Evolutionary conservation across 306 rosid species (phyloP).

Genomic region (Vigna reflexopilosa): DNA sequence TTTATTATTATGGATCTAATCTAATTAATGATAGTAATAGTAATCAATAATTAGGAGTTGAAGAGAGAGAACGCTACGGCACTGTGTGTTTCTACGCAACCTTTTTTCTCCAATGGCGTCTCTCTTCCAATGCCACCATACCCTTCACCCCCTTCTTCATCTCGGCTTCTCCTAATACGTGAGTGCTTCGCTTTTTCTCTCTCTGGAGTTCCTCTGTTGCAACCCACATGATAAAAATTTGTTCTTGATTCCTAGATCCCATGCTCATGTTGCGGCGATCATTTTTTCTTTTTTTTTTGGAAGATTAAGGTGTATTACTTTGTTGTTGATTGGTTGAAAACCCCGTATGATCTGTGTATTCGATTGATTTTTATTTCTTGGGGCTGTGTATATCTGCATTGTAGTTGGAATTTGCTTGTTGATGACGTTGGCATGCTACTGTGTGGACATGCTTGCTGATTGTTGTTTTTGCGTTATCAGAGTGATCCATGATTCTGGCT

Average conservation of each 20-base stretch:
- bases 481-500: constrained; percentile 39
- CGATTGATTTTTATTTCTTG: constrained; percentile 37
- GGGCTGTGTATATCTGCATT: constrained; percentile 47
- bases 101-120: constrained; percentile 42
- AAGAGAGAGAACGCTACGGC: constrained; percentile 55
- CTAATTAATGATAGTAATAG: neutral
- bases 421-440: constrained; percentile 32
- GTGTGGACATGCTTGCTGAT: neutral
- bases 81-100: constrained; percentile 58
- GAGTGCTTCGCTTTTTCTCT: constrained; percentile 38
- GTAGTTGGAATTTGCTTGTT: constrained; percentile 38
- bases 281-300: neutral
- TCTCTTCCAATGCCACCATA: constrained; percentile 38
- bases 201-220: constrained; percentile 30
- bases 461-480: constrained; percentile 41
- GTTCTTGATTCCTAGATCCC: constrained; percentile 36
- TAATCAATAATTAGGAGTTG: constrained; percentile 17
- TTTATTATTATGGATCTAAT: neutral
- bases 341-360: constrained; percentile 45
- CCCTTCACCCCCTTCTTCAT: constrained; percentile 35
- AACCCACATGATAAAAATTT: constrained; percentile 30
- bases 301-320: neutral
- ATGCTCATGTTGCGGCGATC: neutral
- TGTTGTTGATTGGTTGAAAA: constrained; percentile 35
- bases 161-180: constrained; percentile 41